Percentiles rank a stretch among this genome's conserved stretches.
Evolutionary conservation across 257 asterid species (phyloP).

Genomic region (Handroanthus guayacan): DNA sequence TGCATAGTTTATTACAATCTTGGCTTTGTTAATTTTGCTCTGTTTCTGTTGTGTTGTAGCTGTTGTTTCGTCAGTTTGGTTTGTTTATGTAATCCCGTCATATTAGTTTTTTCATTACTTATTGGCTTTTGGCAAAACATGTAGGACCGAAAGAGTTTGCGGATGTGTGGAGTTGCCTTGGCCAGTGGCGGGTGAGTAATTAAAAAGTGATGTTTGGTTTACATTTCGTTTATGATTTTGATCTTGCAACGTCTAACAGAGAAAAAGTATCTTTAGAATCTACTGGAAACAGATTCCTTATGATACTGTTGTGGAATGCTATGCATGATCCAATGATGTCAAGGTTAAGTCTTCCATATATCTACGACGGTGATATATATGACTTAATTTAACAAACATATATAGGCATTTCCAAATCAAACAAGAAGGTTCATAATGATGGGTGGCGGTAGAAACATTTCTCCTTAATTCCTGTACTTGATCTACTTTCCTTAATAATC

Average conservation of each 20-base stretch:
- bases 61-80: conserved; percentile 21
- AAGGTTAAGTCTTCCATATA: background rate
- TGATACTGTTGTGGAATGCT: conserved; percentile 14
- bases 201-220: background rate
- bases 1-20: background rate
- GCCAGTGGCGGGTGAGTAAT: conserved; percentile 81
- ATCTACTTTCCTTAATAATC: background rate
- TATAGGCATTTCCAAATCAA: background rate
- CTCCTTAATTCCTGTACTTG: background rate
- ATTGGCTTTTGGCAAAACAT: conserved; percentile 17
- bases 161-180: conserved; percentile 83
- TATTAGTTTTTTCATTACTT: conserved; percentile 6
- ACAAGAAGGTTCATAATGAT: background rate
- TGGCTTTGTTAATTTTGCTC: background rate
- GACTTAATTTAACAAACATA: background rate
- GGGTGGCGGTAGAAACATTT: background rate
- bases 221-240: background rate
- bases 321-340: background rate
- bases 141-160: conserved; percentile 84
- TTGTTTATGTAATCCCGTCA: conserved; percentile 15
- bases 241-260: background rate
- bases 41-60: background rate
- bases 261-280: background rate
- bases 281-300: background rate
- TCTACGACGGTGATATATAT: background rate